Evolutionary conservation across 2,329 filamentous ascomycete species (phyloP).

Genomic region (Fusarium scirpi): DNA sequence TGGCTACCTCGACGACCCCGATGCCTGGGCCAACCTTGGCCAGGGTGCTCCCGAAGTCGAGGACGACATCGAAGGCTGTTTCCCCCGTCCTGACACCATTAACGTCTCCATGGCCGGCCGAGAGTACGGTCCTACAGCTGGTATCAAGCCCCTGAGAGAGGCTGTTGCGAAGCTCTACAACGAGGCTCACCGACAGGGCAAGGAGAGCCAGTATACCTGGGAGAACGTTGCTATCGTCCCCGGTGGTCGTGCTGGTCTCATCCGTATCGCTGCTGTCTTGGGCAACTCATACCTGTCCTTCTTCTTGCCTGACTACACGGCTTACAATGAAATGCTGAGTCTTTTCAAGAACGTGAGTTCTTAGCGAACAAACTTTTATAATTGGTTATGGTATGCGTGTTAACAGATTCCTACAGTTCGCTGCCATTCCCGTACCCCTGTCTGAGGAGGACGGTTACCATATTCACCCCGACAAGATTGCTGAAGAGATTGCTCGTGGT

Average conservation of each 20-base stretch:
- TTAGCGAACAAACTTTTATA: background rate
- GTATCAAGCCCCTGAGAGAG: constrained; percentile 89
- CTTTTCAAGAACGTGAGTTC: constrained; percentile 81
- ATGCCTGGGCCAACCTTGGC: constrained; percentile 90
- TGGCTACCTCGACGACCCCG: constrained; percentile 85
- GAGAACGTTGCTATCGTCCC: constrained; percentile 98
- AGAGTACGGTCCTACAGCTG: constrained; percentile 94
- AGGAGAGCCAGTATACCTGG: constrained; percentile 91
- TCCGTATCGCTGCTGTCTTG: constrained; percentile 92
- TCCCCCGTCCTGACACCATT: constrained; percentile 82
- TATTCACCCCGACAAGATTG: constrained; percentile 93
- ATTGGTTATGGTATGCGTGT: background rate
- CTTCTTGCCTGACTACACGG: constrained; percentile 95
- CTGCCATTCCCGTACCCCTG: constrained; percentile 86
- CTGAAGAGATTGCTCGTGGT: constrained; percentile 87
- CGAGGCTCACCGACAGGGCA: constrained; percentile 87
- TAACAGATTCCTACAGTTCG: constrained; percentile 68
- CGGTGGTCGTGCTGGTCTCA: constrained; percentile 90
- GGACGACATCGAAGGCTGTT: constrained; percentile 90
- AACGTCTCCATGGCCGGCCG: constrained; percentile 81
- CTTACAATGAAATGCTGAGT: constrained; percentile 97
- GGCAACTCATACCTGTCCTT: constrained; percentile 94
- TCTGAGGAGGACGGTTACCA: constrained; percentile 89
- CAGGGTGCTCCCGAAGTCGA: constrained; percentile 96
- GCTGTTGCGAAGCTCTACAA: constrained; percentile 95